Base-by-base conservation (phyloP, 1,284 basidiomycete species). In the Entoloma clypeatum region DNA sequence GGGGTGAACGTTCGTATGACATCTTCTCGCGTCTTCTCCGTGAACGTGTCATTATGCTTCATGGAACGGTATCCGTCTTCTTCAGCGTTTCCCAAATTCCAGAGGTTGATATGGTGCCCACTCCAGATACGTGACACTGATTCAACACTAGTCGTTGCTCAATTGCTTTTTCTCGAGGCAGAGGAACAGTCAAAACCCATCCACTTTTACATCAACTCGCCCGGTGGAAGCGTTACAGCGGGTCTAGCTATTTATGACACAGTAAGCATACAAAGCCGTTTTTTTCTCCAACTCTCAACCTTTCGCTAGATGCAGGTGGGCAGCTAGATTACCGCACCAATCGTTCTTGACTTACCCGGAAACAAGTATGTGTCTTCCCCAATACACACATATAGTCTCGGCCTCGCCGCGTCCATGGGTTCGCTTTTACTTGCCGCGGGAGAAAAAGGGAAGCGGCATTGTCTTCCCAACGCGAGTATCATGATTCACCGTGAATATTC, bases 241-340 rank as follows among this genome's bases (percentile, higher is more conserved):
- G 93, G 92, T 11, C 68, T 96, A 38, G 92, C 92, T 4, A 94
- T 96, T 45, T 96, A 96, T 68, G 93, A 96, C 60, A 95, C 92
- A 57, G 90, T 90, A 63, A 56, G 67, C 48, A 35, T 26, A 22
- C 33, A 21, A 43, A 39, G 22, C 31, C 50, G 38, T 39, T 22
- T 36, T 19, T 35, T 37, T 41, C 36, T 34, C 26, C 26, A 23
- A 11, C 41, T 17, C 36, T 22, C 9, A 37, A 22, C 11, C 11
- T 22, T 53, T 54, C 38, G 42, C 36, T 58, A 87, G 84, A 88
- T 89, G 84, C 82, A 86, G 81, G 81, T 86, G 60, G 47, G 64
- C 47, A 39, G 34, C 43, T 22, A 30, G 33, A 46, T 39, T 31
- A 21, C 27, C 16, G 36, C 19, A 39, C 38, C 36, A 8, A 34